Base-by-base conservation (phyloP, 164 flowering plant genomes). In the Stephania cephalantha region DNA sequence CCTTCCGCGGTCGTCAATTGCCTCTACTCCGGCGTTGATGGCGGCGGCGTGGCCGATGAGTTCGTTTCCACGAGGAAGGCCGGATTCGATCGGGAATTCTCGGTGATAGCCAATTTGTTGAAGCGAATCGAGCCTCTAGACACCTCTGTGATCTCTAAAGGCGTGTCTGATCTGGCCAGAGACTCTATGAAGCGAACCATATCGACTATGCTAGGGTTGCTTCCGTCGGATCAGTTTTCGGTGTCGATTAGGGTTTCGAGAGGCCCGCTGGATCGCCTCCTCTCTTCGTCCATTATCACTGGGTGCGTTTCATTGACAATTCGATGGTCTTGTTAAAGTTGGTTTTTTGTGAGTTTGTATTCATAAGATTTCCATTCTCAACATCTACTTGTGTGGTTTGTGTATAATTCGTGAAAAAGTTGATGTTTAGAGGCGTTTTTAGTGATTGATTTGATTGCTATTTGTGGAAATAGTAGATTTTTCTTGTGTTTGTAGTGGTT, bases 141-240 rank as follows among this genome's bases (percentile, higher is more conserved):
- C 58, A 87, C 80, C 11, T 86, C 93, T 71, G 85, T 85, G 53
- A 87, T 93, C 64, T 86, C 92, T 74, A 84, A 93, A 73, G 92
- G 93, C 69, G 90, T 91, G 52, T 89, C 98, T 0, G 86, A 82
- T 9, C 74, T 87, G 12, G 92, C 97, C 31, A 91, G 82, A 84
- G 96, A 91, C 73, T 89, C 95, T n/a, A 93, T 93, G 98, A 93
- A 91, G 83, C 87, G 88, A 82, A 91, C 97, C 35, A 89, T 93
- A 63, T 90, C 96, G 4, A 82, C 90, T 9, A 93, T 93, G 95
- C 86, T 93, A 0, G 97, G 98, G 1, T 79, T 91, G 75, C 88
- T 93, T 13, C 98, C 98, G 0, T 93, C 98, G 13, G 97, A 90
- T 77, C 97, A 90, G 64, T 91, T 93, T 79, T 77, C 87, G 2